Conservation (phyloP, 2,329 filamentous ascomycete species). For the Paramyrothecium sp. region DNA sequence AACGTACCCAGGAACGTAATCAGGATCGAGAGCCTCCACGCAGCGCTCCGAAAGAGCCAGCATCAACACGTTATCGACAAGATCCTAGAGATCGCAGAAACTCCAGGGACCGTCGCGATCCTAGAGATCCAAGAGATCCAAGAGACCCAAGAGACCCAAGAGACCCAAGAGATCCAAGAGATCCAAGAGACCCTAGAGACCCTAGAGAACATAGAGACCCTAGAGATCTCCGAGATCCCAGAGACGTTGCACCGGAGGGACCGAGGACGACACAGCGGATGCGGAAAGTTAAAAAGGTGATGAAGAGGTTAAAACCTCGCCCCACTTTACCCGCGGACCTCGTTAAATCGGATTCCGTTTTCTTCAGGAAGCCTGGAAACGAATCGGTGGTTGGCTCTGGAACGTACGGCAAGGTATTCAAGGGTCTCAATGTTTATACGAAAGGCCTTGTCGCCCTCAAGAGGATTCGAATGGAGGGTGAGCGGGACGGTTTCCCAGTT, state of each 20-base stretch:
- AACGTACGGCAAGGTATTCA: conserved; percentile 95
- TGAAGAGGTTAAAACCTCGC: conserved; percentile 69
- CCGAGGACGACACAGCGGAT: conserved; percentile 46
- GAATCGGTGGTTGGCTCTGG: conserved; percentile 95
- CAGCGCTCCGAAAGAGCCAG: conserved; percentile 52
- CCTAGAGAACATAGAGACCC: conserved; percentile 33
- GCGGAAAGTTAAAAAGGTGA: conserved; percentile 64
- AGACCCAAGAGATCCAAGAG: conserved; percentile 31
- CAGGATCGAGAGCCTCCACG: conserved; percentile 46
- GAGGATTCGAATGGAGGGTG: conserved; percentile 90
- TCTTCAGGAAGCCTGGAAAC: conserved; percentile 93
- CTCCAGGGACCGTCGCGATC: conserved; percentile 33
- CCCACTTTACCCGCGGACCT: conserved; percentile 72
- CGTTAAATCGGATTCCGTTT: conserved; percentile 80
- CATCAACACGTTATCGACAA: conserved; percentile 42
- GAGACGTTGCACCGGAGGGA: conserved; percentile 28
- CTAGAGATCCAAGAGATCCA: conserved; percentile 39
- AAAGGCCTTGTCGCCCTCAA: conserved; percentile 82
- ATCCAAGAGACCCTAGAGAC: conserved; percentile 41
- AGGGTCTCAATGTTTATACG: conserved; percentile 90
- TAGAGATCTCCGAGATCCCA: conserved; percentile 40
- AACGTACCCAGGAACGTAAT: conserved; percentile 15
- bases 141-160: conserved; percentile 40
- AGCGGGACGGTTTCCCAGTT: conserved; percentile 86
- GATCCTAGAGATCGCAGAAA: conserved; percentile 37